Conservation (phyloP, 2,329 filamentous ascomycete species). For the Botrytis tulipae region DNA sequence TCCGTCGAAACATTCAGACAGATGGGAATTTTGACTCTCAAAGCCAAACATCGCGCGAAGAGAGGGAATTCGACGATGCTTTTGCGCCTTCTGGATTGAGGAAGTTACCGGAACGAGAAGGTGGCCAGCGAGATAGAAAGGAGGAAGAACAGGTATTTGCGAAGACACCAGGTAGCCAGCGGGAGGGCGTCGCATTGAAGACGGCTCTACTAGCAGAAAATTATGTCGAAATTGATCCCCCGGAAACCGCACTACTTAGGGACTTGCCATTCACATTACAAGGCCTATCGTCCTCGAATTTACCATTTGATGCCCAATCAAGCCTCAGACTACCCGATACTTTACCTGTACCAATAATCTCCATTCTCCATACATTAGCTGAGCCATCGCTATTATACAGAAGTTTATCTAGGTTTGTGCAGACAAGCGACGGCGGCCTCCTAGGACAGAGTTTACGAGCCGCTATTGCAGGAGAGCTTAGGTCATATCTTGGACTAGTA, state of each 20-base stretch:
- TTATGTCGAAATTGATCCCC: conserved; percentile 55
- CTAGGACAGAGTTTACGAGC: conserved; percentile 88
- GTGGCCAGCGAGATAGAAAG: conserved; percentile 37
- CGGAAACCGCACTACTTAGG: conserved; percentile 65
- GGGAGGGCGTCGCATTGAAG: conserved; percentile 42
- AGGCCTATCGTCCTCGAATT: conserved; percentile 81
- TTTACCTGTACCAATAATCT: conserved; percentile 80
- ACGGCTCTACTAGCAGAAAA: conserved; percentile 58
- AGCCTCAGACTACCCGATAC: conserved; percentile 73
- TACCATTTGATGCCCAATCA: conserved; percentile 70
- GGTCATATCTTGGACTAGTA: conserved; percentile 85
- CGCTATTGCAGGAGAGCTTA: conserved; percentile 78
- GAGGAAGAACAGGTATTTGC: conserved; percentile 36
- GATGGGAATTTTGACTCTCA: conserved; percentile 33
- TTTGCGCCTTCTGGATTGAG: conserved; percentile 53
- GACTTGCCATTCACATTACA: conserved; percentile 93
- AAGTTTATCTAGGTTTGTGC: conserved; percentile 75
- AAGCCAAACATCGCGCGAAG: conserved; percentile 43
- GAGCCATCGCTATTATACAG: conserved; percentile 93
- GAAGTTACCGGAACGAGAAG: conserved; percentile 36
- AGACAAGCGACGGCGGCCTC: conserved; percentile 77
- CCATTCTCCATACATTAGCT: conserved; percentile 82
- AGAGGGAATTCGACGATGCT: conserved; percentile 43
- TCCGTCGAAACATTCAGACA: conserved; percentile 25
- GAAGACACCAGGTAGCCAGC: conserved; percentile 32